Conservation (phyloP, 139 green algal species). For the Gonium pectorale region DNA sequence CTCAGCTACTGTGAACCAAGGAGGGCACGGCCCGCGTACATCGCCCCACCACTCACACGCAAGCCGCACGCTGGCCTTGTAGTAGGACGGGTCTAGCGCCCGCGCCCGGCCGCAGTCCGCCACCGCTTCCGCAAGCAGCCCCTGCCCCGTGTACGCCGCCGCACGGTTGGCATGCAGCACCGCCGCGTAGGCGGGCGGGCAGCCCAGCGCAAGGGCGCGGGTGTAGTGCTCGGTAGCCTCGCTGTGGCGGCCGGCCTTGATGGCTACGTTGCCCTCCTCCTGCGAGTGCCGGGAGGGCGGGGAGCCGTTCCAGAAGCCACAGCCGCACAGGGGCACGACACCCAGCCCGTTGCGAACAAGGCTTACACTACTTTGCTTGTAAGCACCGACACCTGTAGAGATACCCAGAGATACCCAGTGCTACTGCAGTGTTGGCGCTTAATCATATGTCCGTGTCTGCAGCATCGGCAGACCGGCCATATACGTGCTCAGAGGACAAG, state of each 20-base stretch:
- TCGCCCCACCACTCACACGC: slow-evolving; percentile 21
- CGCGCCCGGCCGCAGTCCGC: slow-evolving; percentile 82
- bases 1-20: too few species aligned
- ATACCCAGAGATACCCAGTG: too few species aligned
- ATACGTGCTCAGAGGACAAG: too few species aligned
- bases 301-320: too few species aligned
- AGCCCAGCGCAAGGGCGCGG: slow-evolving; percentile 50
- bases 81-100: slow-evolving; percentile 76
- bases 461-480: too few species aligned
- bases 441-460: too few species aligned
- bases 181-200: slow-evolving; percentile 65
- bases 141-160: slow-evolving; percentile 66
- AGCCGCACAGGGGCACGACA: too few species aligned
- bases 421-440: too few species aligned
- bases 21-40: not conserved
- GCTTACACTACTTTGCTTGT: too few species aligned
- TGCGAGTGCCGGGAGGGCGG: slow-evolving; percentile 29
- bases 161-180: slow-evolving; percentile 87
- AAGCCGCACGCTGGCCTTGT: slow-evolving; percentile 60
- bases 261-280: slow-evolving; percentile 69
- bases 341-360: too few species aligned
- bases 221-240: slow-evolving; percentile 66
- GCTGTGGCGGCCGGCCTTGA: slow-evolving; percentile 53
- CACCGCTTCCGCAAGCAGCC: slow-evolving; percentile 66
- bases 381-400: too few species aligned